Base-by-base conservation (phyloP, 164 flowering plant species). In the Nymphaea thermarum region DNA sequence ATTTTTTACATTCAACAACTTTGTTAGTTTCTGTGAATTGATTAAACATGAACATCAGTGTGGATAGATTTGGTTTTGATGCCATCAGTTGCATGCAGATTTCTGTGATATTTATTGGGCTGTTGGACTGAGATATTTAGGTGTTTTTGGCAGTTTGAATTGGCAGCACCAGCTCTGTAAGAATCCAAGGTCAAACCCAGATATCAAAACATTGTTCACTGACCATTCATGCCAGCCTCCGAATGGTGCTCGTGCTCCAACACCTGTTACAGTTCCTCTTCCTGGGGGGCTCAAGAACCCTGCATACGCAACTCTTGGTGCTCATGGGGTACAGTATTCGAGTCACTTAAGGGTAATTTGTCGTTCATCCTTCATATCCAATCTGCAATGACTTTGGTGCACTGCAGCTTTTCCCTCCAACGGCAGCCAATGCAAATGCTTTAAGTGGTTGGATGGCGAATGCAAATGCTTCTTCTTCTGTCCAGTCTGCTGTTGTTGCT, bases 161-260 rank as follows among this genome's bases (percentile, higher is more conserved):
- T 92, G 98, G 98, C 98, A 92, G 86, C 98, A 92, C 80, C 94
- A 88, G 77, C 85, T 88, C 44, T 92, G 98, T 73, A 92, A 92
- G 79, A 88, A 88, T 69, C 98, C 98, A 51, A 82, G 90, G 75
- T 79, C 93, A 68, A 92, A 92, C 66, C 98, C 98, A n/a, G 96
- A 92, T 68, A 92, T 92, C 57, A 92, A 88, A 77, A 92, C 98
- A 65, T 79, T 92, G 72, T 92, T 89, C 75, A 80, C 79, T 7
- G 98, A 92, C 74, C 98, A 92, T 66, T 69, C 90, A 18, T 92
- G 98, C 71, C 51, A 82, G 36, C 87, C 94, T 66, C 80, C 91
- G 74, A 88, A 87, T 81, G 94, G 96, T 43, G 83, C 94, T 78
- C 87, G 82, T 65, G 86, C 83, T 41, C 82, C 90, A 25, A 71